phyloP scores from a whole-genome alignment of 2,329 filamentous ascomycete genomes.

The Cordyceps javanica region DNA sequence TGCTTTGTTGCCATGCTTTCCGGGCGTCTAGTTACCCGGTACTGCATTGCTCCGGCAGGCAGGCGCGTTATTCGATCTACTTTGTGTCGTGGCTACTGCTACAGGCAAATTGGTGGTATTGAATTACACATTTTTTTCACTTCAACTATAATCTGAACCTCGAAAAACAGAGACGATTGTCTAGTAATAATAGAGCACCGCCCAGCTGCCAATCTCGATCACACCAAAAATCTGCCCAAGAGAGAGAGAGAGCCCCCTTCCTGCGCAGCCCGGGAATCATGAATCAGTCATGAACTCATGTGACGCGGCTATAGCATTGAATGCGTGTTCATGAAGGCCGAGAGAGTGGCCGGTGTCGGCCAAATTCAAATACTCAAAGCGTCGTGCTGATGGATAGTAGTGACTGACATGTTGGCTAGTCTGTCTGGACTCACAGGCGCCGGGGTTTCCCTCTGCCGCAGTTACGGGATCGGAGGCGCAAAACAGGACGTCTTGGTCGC shows the following conservation, averaged over 20 bases:
- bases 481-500: constrained; percentile 1
- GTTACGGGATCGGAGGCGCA: neutral
- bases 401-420: neutral
- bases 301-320: neutral
- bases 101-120: too few species aligned
- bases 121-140: too few species aligned
- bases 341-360: neutral
- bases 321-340: neutral
- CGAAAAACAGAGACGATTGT: too few species aligned
- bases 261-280: neutral
- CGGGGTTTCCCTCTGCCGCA: neutral
- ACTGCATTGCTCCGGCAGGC: too few species aligned
- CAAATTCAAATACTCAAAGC: neutral
- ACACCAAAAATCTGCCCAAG: neutral
- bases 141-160: too few species aligned
- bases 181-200: too few species aligned
- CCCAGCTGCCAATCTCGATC: too few species aligned
- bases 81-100: too few species aligned
- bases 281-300: neutral
- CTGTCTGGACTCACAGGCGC: neutral
- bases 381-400: neutral
- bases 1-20: too few species aligned
- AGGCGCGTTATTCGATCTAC: too few species aligned
- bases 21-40: too few species aligned
- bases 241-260: neutral